A percentile compares a stretch with the other conserved stretches of the same genome.
These are phyloP conservation scores for Myxozyma vanderwaltii DNA, from an alignment of 805 yeast genomes.

Conservation along the genomic window DNA sequence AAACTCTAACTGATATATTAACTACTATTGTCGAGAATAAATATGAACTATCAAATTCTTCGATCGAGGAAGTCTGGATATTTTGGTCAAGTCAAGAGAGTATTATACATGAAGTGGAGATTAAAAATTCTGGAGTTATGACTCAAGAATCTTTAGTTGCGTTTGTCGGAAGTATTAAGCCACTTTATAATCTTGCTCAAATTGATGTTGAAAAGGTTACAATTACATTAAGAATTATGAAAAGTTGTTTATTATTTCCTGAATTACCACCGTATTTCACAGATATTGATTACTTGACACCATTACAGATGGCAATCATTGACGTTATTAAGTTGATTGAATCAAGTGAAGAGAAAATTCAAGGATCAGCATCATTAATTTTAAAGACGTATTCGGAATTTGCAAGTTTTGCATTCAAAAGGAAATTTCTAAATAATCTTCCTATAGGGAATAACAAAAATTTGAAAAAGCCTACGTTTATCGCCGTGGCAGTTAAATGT, in stretches of 20 bases:
- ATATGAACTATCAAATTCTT: constrained; percentile 19
- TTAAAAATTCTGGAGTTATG: constrained; percentile 45
- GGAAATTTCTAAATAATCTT: constrained; percentile 1
- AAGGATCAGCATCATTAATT: constrained; percentile 20
- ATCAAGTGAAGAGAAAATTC: background rate
- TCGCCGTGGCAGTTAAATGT: constrained; percentile 24
- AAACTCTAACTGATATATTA: constrained; percentile 54
- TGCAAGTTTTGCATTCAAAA: constrained; percentile 30
- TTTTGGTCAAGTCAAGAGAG: constrained; percentile 47
- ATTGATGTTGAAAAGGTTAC: constrained; percentile 48
- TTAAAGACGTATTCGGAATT: constrained; percentile 25
- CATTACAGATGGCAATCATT: constrained; percentile 63
- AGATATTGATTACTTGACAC: constrained; percentile 61
- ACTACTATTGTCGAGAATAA: constrained; percentile 33
- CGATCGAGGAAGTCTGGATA: constrained; percentile 36
- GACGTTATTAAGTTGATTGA: constrained; percentile 46
- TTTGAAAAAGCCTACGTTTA: constrained; percentile 28
- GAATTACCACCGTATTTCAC: constrained; percentile 58
- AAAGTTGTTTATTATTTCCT: constrained; percentile 71
- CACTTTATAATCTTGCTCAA: constrained; percentile 52
- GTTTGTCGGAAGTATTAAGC: constrained; percentile 57
- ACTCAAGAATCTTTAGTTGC: constrained; percentile 53
- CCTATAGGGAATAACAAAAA: constrained; percentile 13
- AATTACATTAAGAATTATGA: constrained; percentile 59
- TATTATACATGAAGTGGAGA: constrained; percentile 36